Evolutionary conservation across 129 eudicot genomes (phyloP), one percentile per base, ranked within the genome.

Genomic region (Flaveria trinervia): DNA sequence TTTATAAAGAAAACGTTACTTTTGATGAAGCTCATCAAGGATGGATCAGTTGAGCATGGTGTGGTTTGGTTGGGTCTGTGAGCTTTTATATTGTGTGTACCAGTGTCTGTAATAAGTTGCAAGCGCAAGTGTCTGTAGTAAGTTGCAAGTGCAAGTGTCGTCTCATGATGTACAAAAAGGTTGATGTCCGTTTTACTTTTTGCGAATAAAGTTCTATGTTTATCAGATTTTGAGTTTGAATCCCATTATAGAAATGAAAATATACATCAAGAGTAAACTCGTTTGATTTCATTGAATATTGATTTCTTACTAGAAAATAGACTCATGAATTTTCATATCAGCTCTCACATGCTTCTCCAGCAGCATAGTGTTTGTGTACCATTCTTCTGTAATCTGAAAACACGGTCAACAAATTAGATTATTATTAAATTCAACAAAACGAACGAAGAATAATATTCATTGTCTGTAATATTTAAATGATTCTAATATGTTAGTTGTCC

Each of bases 341-440:
- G 85, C 73, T 76, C 75, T 84, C 87, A 15, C 81, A 71, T 72
- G 83, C 73, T 80, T 82, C 97, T 72, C 83, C 95, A 65, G 77
- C 90, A 62, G 79, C 82, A 82, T 87, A 85, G 66, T 81, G 88
- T 80, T 89, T 91, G 68, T 68, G 92, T 41, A 91, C 95, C 93
- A 87, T 88, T 75, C 80, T 85, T 69, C 84, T 79, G 90, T 87
- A 91, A 70, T 89, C 97, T 91, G 89, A 85, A 61, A 62, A 48
- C 52, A 68, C 20, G 61, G 41, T 51, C 16, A 18, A 49, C 50
- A 54, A 12, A 64, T 13, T 16, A 50, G 43, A 12, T 60, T n/a
- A 79, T 60, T 36, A 48, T n/a, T 0, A 48, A n/a, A 43, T 71
- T 79, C 22, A 22, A 51, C 7, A 64, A 3, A 45, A 36, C 39